Evolutionary conservation across 2,329 filamentous ascomycete species (phyloP).

Genomic region (Aspergillus japonicus): DNA sequence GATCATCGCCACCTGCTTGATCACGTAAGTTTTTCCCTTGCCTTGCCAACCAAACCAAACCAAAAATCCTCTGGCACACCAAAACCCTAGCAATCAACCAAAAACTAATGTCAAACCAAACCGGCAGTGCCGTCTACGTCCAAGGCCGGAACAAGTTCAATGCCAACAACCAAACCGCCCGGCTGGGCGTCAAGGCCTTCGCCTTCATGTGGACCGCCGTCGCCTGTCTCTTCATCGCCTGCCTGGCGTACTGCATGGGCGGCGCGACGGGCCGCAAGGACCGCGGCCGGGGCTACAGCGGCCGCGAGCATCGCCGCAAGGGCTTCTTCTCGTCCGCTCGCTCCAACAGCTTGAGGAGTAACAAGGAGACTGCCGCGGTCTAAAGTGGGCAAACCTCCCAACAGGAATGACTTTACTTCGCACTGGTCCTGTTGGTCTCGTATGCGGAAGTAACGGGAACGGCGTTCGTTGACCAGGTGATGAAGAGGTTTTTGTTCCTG

Average conservation of each 20-base stretch:
- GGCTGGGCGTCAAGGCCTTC: conserved; percentile 58
- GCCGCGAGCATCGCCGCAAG: conserved; percentile 37
- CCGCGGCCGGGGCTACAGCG: conserved; percentile 33
- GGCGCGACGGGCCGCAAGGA: conserved; percentile 36
- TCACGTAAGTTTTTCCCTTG: conserved; percentile 56
- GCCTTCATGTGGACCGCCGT: conserved; percentile 63
- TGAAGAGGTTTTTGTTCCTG: too few relatives aligned
- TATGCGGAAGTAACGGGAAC: too few relatives aligned
- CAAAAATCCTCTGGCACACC: too few relatives aligned
- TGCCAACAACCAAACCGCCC: conserved; percentile 47
- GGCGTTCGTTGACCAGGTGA: too few relatives aligned
- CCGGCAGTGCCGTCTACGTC: conserved; percentile 57
- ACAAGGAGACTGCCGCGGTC: conserved; percentile 29
- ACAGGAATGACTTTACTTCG: too few relatives aligned
- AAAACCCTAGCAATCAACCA: too few relatives aligned
- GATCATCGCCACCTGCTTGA: conserved; percentile 55
- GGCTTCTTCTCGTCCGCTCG: conserved; percentile 39
- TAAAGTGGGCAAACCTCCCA: conserved; percentile 15
- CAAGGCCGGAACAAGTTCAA: conserved; percentile 58
- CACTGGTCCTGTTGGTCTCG: too few relatives aligned
- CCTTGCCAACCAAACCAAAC: too few relatives aligned
- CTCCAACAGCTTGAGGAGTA: conserved; percentile 28
- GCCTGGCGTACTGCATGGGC: conserved; percentile 57
- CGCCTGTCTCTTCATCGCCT: conserved; percentile 55
- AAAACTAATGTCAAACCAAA: conserved; percentile 17